A percentile compares a stretch with the other conserved stretches of the same genome.
phyloP scores from a whole-genome alignment of 306 rosid genomes.

The Casuarina equisetifolia region DNA sequence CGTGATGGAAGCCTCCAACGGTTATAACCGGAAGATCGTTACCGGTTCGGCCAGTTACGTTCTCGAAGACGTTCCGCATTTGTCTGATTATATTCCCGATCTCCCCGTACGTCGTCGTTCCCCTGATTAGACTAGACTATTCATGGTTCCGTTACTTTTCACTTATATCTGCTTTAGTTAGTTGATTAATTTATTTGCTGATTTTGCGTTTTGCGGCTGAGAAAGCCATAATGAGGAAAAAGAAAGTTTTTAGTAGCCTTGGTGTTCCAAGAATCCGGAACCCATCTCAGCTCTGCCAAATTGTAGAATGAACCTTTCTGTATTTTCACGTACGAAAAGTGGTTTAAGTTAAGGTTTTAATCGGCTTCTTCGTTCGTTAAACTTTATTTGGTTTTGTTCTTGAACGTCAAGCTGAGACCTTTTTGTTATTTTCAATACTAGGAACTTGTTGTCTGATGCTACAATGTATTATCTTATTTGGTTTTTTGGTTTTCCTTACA shows the following conservation, averaged over 20 bases:
- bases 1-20: slow-evolving; percentile 38
- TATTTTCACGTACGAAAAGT: background rate
- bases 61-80: slow-evolving; percentile 87
- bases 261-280: background rate
- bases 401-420: background rate
- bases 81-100: slow-evolving; percentile 65
- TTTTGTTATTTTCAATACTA: background rate
- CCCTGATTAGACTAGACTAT: background rate
- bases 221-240: background rate
- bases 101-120: slow-evolving; percentile 63
- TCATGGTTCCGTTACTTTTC: background rate
- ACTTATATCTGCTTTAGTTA: background rate
- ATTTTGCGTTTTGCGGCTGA: background rate
- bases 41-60: slow-evolving; percentile 65
- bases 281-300: background rate
- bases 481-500: slow-evolving; percentile 35
- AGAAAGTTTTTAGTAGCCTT: background rate
- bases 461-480: background rate
- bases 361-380: too few species aligned
- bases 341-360: background rate
- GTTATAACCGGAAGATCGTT: slow-evolving; percentile 39
- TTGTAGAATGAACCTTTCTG: background rate
- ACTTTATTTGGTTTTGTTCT: background rate
- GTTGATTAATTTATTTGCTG: too few species aligned
- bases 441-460: background rate